These are phyloP conservation scores for Exserohilum rostratum DNA, from an alignment of 2,329 filamentous ascomycete genomes.

Conservation along the genomic window DNA sequence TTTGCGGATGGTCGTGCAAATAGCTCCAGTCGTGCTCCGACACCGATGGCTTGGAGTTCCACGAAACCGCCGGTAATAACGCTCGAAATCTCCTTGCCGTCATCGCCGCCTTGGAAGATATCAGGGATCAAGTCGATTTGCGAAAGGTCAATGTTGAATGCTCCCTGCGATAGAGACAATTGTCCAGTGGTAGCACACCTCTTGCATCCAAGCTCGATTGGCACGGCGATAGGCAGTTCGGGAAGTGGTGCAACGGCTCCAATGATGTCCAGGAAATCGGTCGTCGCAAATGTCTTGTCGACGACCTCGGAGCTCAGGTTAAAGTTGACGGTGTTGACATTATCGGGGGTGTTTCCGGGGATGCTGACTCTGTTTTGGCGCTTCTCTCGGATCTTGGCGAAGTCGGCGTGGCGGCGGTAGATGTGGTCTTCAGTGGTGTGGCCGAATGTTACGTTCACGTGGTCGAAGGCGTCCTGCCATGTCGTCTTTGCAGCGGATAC, in stretches of 20 bases:
- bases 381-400: conserved; percentile 25
- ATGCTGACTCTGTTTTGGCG: conserved; percentile 27
- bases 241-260: conserved; percentile 19
- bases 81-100: conserved; percentile 30
- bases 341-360: conserved; percentile 26
- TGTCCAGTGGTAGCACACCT: conserved; percentile 43
- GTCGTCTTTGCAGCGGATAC: conserved; percentile 29
- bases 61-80: conserved; percentile 44
- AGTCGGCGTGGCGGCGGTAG: conserved; percentile 37
- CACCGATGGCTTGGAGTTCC: conserved; percentile 36
- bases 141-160: conserved; percentile 34
- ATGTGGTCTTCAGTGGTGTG: conserved; percentile 39
- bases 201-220: conserved; percentile 43
- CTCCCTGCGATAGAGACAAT: conserved; percentile 40
- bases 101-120: conserved; percentile 31
- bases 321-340: conserved; percentile 27
- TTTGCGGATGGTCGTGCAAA: conserved; percentile 33
- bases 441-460: conserved; percentile 40
- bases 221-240: conserved; percentile 23
- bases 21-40: conserved; percentile 46
- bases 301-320: conserved; percentile 29
- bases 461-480: conserved; percentile 41
- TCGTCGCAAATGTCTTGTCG: conserved; percentile 32
- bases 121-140: conserved; percentile 33
- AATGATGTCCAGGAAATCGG: conserved; percentile 25